Evolutionary conservation across 768 basidiomycete species (phyloP).

Genomic region (Dictyophora rubrovolvata): DNA sequence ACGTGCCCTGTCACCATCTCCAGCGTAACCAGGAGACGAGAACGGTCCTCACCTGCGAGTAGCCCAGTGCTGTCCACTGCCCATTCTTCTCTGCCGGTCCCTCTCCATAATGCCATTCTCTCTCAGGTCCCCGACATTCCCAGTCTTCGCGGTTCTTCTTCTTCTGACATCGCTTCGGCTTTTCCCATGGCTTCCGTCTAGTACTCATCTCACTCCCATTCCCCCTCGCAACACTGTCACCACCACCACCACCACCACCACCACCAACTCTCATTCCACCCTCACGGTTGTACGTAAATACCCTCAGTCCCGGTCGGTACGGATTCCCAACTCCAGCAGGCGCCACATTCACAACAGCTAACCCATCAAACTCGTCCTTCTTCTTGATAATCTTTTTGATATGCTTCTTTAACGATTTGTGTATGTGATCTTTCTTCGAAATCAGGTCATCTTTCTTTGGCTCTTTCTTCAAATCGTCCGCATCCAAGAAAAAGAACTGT

Average conservation of each 20-base stretch:
- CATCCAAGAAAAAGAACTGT: conserved; percentile 50
- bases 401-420: conserved; percentile 50
- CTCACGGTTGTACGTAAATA: conserved; percentile 74
- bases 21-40: conserved; percentile 10
- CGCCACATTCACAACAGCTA: conserved; percentile 67
- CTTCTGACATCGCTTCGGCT: conserved; percentile 35
- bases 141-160: conserved; percentile 47
- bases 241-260: conserved; percentile 4
- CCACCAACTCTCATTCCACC: conserved; percentile 14
- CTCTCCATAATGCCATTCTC: conserved; percentile 51
- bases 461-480: conserved; percentile 34
- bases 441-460: conserved; percentile 8
- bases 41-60: conserved; percentile 60
- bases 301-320: conserved; percentile 69
- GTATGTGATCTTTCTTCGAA: conserved; percentile 27
- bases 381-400: conserved; percentile 53
- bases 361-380: conserved; percentile 50
- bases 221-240: conserved; percentile 9
- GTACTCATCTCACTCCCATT: conserved; percentile 15
- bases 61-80: conserved; percentile 68
- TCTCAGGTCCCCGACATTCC: conserved; percentile 47
- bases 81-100: conserved; percentile 66
- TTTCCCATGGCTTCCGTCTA: conserved; percentile 34
- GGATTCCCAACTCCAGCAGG: conserved; percentile 83
- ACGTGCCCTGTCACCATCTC: conserved; percentile 3